Percentiles rank a stretch among this genome's conserved stretches.
Evolutionary conservation across 2,329 filamentous ascomycete species (phyloP).

Genomic region (Diaporthe australafricana): DNA sequence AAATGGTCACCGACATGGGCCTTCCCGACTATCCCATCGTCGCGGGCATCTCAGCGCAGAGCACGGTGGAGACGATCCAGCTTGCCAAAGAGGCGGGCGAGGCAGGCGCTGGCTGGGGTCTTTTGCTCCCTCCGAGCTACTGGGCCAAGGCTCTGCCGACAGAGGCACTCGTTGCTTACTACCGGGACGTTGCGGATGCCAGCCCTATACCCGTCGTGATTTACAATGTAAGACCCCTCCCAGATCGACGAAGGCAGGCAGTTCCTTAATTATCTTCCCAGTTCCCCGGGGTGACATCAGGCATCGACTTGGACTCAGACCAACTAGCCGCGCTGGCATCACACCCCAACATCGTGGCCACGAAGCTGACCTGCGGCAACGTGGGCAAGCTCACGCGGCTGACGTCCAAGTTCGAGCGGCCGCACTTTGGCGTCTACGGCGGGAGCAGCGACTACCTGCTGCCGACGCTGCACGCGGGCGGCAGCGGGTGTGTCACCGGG

Average conservation of each 20-base stretch:
- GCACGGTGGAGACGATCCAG: slow-evolving; percentile 50
- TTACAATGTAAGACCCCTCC: slow-evolving; percentile 44
- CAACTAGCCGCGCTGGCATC: slow-evolving; percentile 40
- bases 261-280: slow-evolving; percentile 1
- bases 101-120: slow-evolving; percentile 52
- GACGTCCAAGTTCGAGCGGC: slow-evolving; percentile 49
- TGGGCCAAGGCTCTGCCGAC: slow-evolving; percentile 51
- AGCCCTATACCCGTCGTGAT: slow-evolving; percentile 44
- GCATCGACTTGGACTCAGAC: slow-evolving; percentile 46
- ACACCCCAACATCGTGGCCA: slow-evolving; percentile 45
- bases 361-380: slow-evolving; percentile 46
- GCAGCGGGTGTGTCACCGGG: slow-evolving; percentile 56
- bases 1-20: slow-evolving; percentile 45
- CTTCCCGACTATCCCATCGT: slow-evolving; percentile 53
- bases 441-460: slow-evolving; percentile 58
- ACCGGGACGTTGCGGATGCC: slow-evolving; percentile 51
- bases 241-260: background rate
- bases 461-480: slow-evolving; percentile 52
- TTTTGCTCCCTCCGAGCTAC: slow-evolving; percentile 54
- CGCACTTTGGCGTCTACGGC: slow-evolving; percentile 56
- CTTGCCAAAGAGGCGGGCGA: slow-evolving; percentile 50
- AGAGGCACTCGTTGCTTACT: slow-evolving; percentile 50
- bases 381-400: slow-evolving; percentile 45
- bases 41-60: slow-evolving; percentile 56
- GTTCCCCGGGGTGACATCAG: slow-evolving; percentile 49